A percentile compares a stretch with the other conserved stretches of the same genome.
Evolutionary conservation across 2,329 filamentous ascomycete species (phyloP).

Genomic region (Microcera coccophila): DNA sequence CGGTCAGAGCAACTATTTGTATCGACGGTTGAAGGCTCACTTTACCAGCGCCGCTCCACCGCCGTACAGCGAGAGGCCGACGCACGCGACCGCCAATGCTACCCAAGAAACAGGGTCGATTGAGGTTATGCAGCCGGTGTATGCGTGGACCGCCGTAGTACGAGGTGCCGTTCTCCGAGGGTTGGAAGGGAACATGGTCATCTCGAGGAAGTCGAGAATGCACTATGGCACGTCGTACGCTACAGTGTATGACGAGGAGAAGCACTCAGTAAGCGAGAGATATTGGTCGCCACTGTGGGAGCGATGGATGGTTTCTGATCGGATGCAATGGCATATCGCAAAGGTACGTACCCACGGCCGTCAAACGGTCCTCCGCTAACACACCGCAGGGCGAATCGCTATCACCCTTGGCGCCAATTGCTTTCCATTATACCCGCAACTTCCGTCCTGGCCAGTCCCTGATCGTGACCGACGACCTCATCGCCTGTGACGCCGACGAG

Average conservation of each 20-base stretch:
- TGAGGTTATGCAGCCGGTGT: conserved; percentile 77
- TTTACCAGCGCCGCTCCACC: conserved; percentile 59
- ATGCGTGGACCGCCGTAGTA: conserved; percentile 79
- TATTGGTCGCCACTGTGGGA: conserved; percentile 81
- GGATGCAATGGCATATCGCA: conserved; percentile 83
- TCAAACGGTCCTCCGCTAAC: conserved; percentile 1
- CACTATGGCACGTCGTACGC: conserved; percentile 80
- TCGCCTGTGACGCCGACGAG: conserved; percentile 67
- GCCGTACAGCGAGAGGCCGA: conserved; percentile 66
- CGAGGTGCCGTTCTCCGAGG: conserved; percentile 72
- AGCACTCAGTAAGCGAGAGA: conserved; percentile 67
- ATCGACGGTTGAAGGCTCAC: conserved; percentile 64
- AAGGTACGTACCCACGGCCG: conserved; percentile 50
- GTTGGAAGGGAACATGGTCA: conserved; percentile 74
- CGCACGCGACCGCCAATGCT: conserved; percentile 52
- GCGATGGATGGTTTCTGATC: conserved; percentile 76
- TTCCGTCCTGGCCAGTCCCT: conserved; percentile 75
- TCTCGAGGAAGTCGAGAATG: conserved; percentile 68
- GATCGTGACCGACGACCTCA: conserved; percentile 74
- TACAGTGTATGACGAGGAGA: conserved; percentile 72
- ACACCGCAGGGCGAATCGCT: conserved; percentile 62
- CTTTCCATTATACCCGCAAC: conserved; percentile 82
- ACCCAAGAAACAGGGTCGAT: conserved; percentile 54
- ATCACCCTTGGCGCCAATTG: conserved; percentile 68
- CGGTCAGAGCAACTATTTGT: conserved; percentile 73